Percentiles rank a stretch among this genome's conserved stretches.
Conservation (phyloP, 495 filamentous ascomycete species). For the Aspergillus wentii region DNA sequence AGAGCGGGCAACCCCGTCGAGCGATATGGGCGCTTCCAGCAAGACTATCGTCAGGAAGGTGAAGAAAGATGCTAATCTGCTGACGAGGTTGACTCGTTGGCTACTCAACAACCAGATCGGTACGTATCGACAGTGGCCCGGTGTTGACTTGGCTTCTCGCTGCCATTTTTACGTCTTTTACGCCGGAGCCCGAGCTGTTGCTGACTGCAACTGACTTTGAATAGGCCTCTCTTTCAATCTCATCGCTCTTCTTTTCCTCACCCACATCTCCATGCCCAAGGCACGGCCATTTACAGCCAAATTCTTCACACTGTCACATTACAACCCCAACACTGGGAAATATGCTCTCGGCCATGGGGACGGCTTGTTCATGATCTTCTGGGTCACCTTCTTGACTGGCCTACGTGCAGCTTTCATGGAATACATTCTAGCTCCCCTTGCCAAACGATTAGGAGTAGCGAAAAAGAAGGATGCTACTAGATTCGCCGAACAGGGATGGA, state of each 20-base stretch:
- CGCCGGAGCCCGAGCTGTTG: too few relatives aligned
- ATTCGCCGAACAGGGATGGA: slow-evolving; percentile 81
- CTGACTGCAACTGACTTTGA: too few relatives aligned
- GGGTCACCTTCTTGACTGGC: slow-evolving; percentile 70
- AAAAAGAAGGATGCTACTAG: slow-evolving; percentile 56
- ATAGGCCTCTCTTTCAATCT: slow-evolving; percentile 4
- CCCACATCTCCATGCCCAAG: slow-evolving; percentile 61
- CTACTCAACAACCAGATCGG: too few relatives aligned
- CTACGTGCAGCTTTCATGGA: slow-evolving; percentile 69
- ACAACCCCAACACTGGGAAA: slow-evolving; percentile 50
- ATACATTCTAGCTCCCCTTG: slow-evolving; percentile 68
- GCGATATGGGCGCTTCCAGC: too few relatives aligned
- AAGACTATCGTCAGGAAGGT: too few relatives aligned
- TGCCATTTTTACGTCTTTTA: too few relatives aligned
- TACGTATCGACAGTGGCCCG: too few relatives aligned
- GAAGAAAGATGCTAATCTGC: too few relatives aligned
- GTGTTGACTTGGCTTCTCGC: too few relatives aligned
- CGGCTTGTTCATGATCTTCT: slow-evolving; percentile 60
- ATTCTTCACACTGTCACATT: slow-evolving; percentile 69
- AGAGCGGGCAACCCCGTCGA: too few relatives aligned
- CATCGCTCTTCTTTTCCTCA: slow-evolving; percentile 3
- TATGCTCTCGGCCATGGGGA: slow-evolving; percentile 67
- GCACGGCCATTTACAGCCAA: slow-evolving; percentile 61
- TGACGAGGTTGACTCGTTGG: too few relatives aligned
- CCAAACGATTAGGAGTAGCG: slow-evolving; percentile 54